A percentile compares a stretch with the other conserved stretches of the same genome.
These are phyloP conservation scores for Xylariomycetidae sp. DNA, from an alignment of 2,329 filamentous ascomycete species.

Conservation along the genomic window DNA sequence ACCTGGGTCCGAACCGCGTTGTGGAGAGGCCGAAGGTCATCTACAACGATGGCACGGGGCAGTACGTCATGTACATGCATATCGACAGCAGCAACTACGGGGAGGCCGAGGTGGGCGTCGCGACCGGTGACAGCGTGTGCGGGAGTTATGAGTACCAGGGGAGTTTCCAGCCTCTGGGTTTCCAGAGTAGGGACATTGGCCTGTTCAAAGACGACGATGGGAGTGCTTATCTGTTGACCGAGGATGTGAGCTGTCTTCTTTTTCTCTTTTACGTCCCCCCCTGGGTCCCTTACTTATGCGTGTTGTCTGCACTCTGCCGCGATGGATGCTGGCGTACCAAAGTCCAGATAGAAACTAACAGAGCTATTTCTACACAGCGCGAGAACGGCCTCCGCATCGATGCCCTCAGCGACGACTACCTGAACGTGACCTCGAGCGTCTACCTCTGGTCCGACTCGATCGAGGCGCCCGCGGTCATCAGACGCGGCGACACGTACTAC, in stretches of 20 bases:
- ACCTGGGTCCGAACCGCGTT: constrained; percentile 57
- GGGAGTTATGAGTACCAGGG: constrained; percentile 46
- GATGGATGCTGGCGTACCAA: neutral
- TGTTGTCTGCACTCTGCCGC: no score
- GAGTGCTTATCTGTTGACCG: constrained; percentile 18
- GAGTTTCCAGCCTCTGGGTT: constrained; percentile 40
- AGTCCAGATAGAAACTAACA: neutral
- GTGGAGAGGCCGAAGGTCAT: constrained; percentile 66
- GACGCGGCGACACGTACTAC: constrained; percentile 56
- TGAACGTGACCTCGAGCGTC: constrained; percentile 42
- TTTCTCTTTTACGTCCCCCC: neutral
- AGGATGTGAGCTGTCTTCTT: constrained; percentile 14
- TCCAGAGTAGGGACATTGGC: constrained; percentile 54
- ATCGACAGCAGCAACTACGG: constrained; percentile 57
- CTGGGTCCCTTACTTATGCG: neutral
- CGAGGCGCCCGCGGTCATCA: constrained; percentile 60
- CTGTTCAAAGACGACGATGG: constrained; percentile 38
- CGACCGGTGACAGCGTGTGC: constrained; percentile 53
- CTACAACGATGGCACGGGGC: constrained; percentile 58
- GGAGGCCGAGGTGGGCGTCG: constrained; percentile 62
- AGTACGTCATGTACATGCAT: constrained; percentile 68
- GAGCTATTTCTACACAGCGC: constrained; percentile 32
- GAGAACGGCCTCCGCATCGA: constrained; percentile 54
- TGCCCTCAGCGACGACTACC: constrained; percentile 52
- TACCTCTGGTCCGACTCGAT: constrained; percentile 51